Evolutionary conservation across 495 filamentous ascomycete species (phyloP).

Genomic region (Friedmanniomyces endolithicus): DNA sequence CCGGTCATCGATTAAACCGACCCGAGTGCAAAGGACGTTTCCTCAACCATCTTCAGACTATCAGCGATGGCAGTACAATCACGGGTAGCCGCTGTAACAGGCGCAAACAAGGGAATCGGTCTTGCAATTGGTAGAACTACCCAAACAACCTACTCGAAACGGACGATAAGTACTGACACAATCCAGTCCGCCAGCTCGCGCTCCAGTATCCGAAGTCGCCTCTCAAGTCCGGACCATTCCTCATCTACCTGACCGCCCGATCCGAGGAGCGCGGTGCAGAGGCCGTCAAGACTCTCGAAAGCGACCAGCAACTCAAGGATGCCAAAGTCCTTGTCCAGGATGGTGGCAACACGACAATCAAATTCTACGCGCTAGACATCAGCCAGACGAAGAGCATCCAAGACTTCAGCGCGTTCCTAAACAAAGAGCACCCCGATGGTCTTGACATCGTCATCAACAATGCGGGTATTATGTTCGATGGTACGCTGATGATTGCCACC

Average conservation of each 20-base stretch:
- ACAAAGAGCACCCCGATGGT: constrained; percentile 35
- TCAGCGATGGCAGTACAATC: constrained; percentile 9
- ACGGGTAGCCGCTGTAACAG: constrained; percentile 32
- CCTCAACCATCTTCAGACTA: background rate
- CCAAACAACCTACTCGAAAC: background rate
- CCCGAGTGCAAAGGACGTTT: too few relatives aligned
- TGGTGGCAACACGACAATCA: constrained; percentile 35
- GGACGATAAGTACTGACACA: background rate
- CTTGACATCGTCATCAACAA: constrained; percentile 42
- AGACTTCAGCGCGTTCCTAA: constrained; percentile 31
- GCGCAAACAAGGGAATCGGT: constrained; percentile 35
- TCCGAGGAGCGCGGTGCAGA: constrained; percentile 32
- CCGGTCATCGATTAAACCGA: too few relatives aligned
- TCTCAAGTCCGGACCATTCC: constrained; percentile 32
- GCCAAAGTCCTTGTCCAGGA: constrained; percentile 33
- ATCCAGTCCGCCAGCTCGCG: constrained; percentile 31
- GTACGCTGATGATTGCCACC: background rate
- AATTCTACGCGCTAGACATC: constrained; percentile 36
- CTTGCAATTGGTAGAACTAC: constrained; percentile 20
- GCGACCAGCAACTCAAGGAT: constrained; percentile 32
- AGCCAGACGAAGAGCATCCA: constrained; percentile 31
- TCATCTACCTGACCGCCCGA: constrained; percentile 43
- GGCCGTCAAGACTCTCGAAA: constrained; percentile 30
- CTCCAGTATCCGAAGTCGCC: constrained; percentile 38
- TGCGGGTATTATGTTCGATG: constrained; percentile 24